phyloP scores from a whole-genome alignment of 371 early-diverging fungal genomes.

The Mortierella sp. region DNA sequence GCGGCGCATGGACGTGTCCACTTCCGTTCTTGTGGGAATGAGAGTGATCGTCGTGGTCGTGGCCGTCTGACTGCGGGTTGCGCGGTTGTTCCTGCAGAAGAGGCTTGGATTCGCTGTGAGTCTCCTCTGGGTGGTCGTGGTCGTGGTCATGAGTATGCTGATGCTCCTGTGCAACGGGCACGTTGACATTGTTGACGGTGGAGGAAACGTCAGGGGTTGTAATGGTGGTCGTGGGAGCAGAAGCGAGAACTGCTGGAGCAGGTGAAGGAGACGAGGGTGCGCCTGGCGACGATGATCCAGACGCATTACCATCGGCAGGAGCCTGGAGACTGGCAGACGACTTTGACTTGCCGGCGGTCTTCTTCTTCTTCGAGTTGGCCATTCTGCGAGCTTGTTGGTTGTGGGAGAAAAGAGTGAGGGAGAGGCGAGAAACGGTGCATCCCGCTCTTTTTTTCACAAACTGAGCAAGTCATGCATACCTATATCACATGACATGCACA shows the following conservation, averaged over 20 bases:
- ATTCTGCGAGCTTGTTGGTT: background rate
- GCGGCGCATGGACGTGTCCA: constrained; percentile 24
- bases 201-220: constrained; percentile 14
- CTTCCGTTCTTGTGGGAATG: constrained; percentile 11
- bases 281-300: constrained; percentile 23
- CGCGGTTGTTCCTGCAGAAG: constrained; percentile 14
- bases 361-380: constrained; percentile 38
- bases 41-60: constrained; percentile 9
- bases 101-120: constrained; percentile 8
- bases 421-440: background rate
- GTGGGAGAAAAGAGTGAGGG: constrained; percentile 5
- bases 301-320: constrained; percentile 13
- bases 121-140: constrained; percentile 2
- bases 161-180: constrained; percentile 17
- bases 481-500: too few species aligned
- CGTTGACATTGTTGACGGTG: constrained; percentile 21
- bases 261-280: constrained; percentile 6
- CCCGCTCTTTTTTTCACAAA: too few species aligned
- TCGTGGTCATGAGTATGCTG: too few species aligned
- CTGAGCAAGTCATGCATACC: too few species aligned
- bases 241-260: constrained; percentile 6
- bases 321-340: constrained; percentile 26
- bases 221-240: constrained; percentile 1
- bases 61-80: constrained; percentile 15
- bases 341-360: constrained; percentile 34